These are phyloP conservation scores for Paxillus ammoniavirescens DNA, from an alignment of 768 basidiomycete species.

Conservation along the genomic window DNA sequence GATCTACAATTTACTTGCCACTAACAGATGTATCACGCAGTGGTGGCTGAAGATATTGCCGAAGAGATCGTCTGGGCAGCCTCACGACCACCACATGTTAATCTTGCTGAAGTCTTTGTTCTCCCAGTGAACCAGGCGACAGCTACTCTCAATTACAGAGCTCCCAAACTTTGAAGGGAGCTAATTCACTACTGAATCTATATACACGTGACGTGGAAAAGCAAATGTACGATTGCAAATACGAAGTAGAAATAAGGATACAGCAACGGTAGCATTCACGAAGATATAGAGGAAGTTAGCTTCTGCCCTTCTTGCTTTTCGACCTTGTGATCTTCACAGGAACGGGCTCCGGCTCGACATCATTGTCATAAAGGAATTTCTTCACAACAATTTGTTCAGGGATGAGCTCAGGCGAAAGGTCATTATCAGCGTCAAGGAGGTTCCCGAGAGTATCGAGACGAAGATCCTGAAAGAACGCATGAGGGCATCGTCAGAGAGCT, in stretches of 20 bases:
- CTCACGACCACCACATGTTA: slow-evolving; percentile 86
- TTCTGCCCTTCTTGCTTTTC: slow-evolving; percentile 50
- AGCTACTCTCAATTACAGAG: slow-evolving; percentile 60
- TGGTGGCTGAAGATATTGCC: slow-evolving; percentile 84
- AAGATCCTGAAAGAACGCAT: slow-evolving; percentile 43
- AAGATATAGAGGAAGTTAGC: slow-evolving; percentile 18
- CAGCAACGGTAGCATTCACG: slow-evolving; percentile 26
- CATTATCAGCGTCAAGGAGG: slow-evolving; percentile 49
- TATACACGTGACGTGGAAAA: slow-evolving; percentile 1
- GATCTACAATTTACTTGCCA: background rate
- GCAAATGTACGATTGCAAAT: background rate
- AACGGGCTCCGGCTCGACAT: slow-evolving; percentile 39
- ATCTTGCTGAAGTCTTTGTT: slow-evolving; percentile 79
- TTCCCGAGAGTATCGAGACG: slow-evolving; percentile 74
- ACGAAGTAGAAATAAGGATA: slow-evolving; percentile 28
- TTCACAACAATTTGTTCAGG: slow-evolving; percentile 70
- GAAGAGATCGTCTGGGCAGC: slow-evolving; percentile 99
- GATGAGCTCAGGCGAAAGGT: slow-evolving; percentile 55
- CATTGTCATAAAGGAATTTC: slow-evolving; percentile 80
- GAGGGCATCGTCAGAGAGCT: background rate
- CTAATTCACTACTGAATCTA: background rate
- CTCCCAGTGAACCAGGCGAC: slow-evolving; percentile 81
- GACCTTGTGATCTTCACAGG: slow-evolving; percentile 55
- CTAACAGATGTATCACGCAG: slow-evolving; percentile 36
- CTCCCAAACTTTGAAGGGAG: slow-evolving; percentile 16